These are phyloP conservation scores for Zanthoxylum bungeanum DNA, from an alignment of 345 rosid genomes.

Conservation along the genomic window DNA sequence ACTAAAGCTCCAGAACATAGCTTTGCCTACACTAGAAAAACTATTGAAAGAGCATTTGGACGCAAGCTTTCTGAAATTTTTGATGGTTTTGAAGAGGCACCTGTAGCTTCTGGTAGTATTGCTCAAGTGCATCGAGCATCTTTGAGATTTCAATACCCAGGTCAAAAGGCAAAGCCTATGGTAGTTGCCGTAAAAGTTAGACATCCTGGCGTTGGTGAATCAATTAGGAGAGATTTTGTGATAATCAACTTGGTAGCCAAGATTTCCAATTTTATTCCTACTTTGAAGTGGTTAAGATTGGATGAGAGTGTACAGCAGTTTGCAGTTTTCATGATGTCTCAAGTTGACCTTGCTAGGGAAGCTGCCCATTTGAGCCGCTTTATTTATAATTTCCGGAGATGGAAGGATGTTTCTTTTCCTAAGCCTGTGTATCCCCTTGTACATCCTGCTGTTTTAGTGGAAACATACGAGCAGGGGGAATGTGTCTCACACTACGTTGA, in stretches of 20 bases:
- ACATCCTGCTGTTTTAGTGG: constrained; percentile 96
- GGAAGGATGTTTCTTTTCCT: constrained; percentile 98
- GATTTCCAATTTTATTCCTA: constrained; percentile 60
- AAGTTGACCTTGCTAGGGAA: constrained; percentile 99
- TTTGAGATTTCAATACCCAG: constrained; percentile 72
- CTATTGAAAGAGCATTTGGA: constrained; percentile 87
- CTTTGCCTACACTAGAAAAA: constrained; percentile 73
- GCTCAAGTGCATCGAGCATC: constrained; percentile 97
- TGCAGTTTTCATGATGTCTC: constrained; percentile 95
- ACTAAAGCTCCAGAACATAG: constrained; percentile 89
- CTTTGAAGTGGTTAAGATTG: constrained; percentile 90
- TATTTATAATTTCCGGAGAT: constrained; percentile 81
- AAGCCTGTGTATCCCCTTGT: constrained; percentile 93
- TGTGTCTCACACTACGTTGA: constrained; percentile 81
- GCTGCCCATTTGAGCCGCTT: constrained; percentile 96
- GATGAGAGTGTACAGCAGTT: constrained; percentile 97
- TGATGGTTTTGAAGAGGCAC: constrained; percentile 80
- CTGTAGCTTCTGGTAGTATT: constrained; percentile 98
- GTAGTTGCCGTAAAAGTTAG: constrained; percentile 97
- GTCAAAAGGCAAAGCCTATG: constrained; percentile 60
- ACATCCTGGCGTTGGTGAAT: constrained; percentile 95
- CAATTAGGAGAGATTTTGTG: constrained; percentile 81
- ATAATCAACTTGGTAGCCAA: constrained; percentile 76
- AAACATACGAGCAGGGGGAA: constrained; percentile 93
- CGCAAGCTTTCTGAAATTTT: constrained; percentile 84